Evolutionary conservation across 768 basidiomycete species (phyloP).

Genomic region (Russula earlei): DNA sequence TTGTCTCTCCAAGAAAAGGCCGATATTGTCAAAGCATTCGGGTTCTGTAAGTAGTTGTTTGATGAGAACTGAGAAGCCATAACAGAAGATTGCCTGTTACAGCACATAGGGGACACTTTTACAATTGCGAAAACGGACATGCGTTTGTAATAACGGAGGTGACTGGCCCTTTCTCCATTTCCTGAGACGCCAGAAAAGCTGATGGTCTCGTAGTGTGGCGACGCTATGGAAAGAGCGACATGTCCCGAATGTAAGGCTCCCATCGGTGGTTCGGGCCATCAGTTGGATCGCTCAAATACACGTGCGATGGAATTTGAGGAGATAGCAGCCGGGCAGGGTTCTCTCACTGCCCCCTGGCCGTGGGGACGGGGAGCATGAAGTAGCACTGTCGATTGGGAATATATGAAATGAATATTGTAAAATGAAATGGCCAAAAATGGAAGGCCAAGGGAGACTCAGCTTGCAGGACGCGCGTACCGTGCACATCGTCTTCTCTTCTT

Average conservation of each 20-base stretch:
- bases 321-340: slow-evolving; percentile 30
- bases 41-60: slow-evolving; percentile 20
- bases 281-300: slow-evolving; percentile 35
- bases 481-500: background rate
- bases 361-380: slow-evolving; percentile 21
- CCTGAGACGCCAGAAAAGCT: background rate
- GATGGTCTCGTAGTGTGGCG: slow-evolving; percentile 40
- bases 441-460: background rate
- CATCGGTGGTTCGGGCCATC: slow-evolving; percentile 43
- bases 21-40: slow-evolving; percentile 25
- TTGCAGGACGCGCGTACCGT: slow-evolving; percentile 2
- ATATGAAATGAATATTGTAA: too few relatives aligned
- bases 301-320: slow-evolving; percentile 39
- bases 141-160: slow-evolving; percentile 52
- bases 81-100: background rate
- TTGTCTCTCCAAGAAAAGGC: slow-evolving; percentile 22
- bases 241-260: slow-evolving; percentile 51
- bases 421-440: too few relatives aligned
- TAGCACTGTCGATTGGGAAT: too few relatives aligned
- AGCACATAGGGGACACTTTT: slow-evolving; percentile 28
- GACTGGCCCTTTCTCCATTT: slow-evolving; percentile 3
- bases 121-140: slow-evolving; percentile 44
- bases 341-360: slow-evolving; percentile 26
- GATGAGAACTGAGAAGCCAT: background rate
- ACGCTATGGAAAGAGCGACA: slow-evolving; percentile 36